Base-by-base conservation (phyloP, 768 basidiomycete species). In the Russula vinacea region DNA sequence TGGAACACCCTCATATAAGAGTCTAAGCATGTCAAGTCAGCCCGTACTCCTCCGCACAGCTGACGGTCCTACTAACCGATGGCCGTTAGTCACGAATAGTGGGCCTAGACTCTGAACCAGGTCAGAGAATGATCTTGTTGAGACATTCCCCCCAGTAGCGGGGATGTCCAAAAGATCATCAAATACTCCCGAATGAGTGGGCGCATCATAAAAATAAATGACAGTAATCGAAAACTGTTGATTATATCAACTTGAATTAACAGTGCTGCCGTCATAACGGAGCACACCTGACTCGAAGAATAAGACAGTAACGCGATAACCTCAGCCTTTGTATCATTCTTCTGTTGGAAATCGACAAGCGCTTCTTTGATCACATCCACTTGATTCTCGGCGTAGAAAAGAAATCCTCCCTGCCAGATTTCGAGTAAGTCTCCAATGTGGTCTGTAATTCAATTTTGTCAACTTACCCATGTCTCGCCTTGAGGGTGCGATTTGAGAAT, bases 381-480 rank as follows among this genome's bases (percentile, higher is more conserved):
- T 47, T 55, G 60, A 22, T 37, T 29, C 33, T 17, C 19, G 6
- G 44, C 3, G 9, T 45, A 62, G 13, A 17, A 1, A 11, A 35
- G 22, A 14, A 55, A 3, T 2, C 60, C 53, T 11, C 60, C 53
- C 60, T 62, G 2, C 5, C 1, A 37, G 8, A 11, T 29, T 6
- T 5, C 40, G 16, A 40, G 14, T 40, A 17, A 51, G 5, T 40
- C 22, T 33, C 40, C 9, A 49, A 11, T 49, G 11, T 10, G 35
- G 8, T 35, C 10, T 29, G 29, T 29, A 29, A 22, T 4, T 22
- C n/a, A 10, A 14, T 49, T 22, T 49, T 2, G 47, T 19, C 40
- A 45, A 47, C 45, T 56, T 5, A 62, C 61, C 54, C 54, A 70
- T 75, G 78, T 0, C 79, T 75, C 10, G 2, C 40, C 3, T 42